Evolutionary conservation across 2,329 filamentous ascomycete genomes (phyloP).

Genomic region (Beauveria varroae): DNA sequence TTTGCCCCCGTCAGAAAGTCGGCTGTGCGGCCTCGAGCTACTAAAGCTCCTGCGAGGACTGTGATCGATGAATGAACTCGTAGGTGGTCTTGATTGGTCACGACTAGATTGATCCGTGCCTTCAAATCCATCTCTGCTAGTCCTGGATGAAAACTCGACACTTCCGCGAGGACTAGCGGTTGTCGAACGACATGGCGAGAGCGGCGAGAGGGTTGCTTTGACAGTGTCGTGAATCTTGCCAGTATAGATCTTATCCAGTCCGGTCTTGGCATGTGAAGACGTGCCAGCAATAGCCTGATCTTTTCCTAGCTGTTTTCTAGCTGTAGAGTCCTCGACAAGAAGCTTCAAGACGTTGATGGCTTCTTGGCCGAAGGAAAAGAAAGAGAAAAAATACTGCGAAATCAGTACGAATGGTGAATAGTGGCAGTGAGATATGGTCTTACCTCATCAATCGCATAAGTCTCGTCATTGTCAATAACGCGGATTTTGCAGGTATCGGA

Average conservation of each 20-base stretch:
- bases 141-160: slow-evolving; percentile 38
- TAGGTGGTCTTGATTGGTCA: slow-evolving; percentile 33
- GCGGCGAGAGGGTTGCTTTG: slow-evolving; percentile 51
- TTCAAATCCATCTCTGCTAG: slow-evolving; percentile 47
- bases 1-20: slow-evolving; percentile 32
- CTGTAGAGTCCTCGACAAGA: slow-evolving; percentile 58
- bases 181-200: slow-evolving; percentile 34
- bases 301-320: slow-evolving; percentile 11
- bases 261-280: slow-evolving; percentile 19
- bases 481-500: slow-evolving; percentile 90
- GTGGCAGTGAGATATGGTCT: slow-evolving; percentile 15
- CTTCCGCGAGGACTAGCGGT: slow-evolving; percentile 48
- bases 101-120: slow-evolving; percentile 42
- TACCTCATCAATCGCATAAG: slow-evolving; percentile 90
- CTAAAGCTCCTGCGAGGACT: slow-evolving; percentile 56
- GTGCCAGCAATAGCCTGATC: slow-evolving; percentile 16
- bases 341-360: slow-evolving; percentile 71
- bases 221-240: slow-evolving; percentile 47
- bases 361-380: slow-evolving; percentile 80
- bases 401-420: slow-evolving; percentile 4
- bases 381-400: slow-evolving; percentile 84
- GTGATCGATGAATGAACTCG: slow-evolving; percentile 32
- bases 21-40: slow-evolving; percentile 44
- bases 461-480: slow-evolving; percentile 89
- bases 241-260: slow-evolving; percentile 27